These are phyloP conservation scores for Yamadazyma takamatsuzukensis DNA, from an alignment of 805 yeast species.

Conservation along the genomic window DNA sequence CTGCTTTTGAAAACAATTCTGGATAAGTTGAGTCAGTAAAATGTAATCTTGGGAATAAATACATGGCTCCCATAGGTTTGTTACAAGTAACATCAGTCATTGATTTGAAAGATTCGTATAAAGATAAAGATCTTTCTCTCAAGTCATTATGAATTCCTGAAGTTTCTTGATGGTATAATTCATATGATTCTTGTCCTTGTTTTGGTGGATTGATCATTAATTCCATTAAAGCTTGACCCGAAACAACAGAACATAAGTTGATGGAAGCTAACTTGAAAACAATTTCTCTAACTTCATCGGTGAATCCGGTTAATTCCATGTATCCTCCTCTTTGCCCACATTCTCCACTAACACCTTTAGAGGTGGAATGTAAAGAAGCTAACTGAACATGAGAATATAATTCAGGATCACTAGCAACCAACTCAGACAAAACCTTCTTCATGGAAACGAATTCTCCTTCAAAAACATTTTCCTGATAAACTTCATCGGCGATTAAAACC, in stretches of 20 bases:
- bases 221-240: constrained; percentile 92
- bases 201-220: constrained; percentile 91
- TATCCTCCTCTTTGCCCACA: constrained; percentile 99
- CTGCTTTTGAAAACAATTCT: constrained; percentile 61
- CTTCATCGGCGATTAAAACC: constrained; percentile 94
- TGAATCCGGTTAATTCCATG: constrained; percentile 88
- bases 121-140: constrained; percentile 54
- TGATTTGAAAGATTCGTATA: constrained; percentile 66
- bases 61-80: constrained; percentile 97
- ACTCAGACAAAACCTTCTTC: constrained; percentile 69
- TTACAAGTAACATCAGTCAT: constrained; percentile 86
- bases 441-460: constrained; percentile 78
- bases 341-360: constrained; percentile 96
- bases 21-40: constrained; percentile 47
- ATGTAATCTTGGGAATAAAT: constrained; percentile 78
- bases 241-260: constrained; percentile 88
- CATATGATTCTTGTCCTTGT: constrained; percentile 72
- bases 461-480: constrained; percentile 90
- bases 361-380: constrained; percentile 94
- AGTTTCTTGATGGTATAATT: constrained; percentile 61
- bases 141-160: constrained; percentile 58
- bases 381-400: constrained; percentile 71
- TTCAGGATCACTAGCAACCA: constrained; percentile 53
- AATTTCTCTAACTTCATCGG: constrained; percentile 61
- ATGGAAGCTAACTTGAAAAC: constrained; percentile 86